Evolutionary conservation across 768 basidiomycete species (phyloP), one percentile per base, ranked within the genome.

Genomic region (Russula emetica): DNA sequence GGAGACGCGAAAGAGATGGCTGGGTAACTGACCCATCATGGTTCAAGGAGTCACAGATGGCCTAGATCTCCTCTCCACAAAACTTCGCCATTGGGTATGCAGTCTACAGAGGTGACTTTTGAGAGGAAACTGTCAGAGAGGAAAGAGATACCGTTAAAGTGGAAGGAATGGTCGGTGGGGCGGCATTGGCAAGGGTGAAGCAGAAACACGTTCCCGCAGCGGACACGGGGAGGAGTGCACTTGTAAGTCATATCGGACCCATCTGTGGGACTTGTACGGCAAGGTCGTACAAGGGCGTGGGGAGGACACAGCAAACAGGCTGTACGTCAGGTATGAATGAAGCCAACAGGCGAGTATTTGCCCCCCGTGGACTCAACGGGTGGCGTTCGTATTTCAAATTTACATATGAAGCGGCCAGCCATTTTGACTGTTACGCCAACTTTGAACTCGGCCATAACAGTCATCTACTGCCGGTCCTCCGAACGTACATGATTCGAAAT

Each of bases 311-410:
- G 55, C 40, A 58, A 57, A 55, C 55, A 45, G 56, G 55, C 32
- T 26, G 52, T 28, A 45, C 50, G 18, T 38, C 40, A 30, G 53
- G 34, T 47, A 38, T 47, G 44, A 45, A 26, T 51, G 13, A 57
- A 32, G 50, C 53, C 30, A 36, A 53, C 32, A 54, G 34, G 53
- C 20, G n/a, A 5, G 20, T n/a, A n/a, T 53, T 32, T 47, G 55
- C n/a, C 51, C 24, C 36, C 32, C 55, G 49, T 47, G 36, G 49
- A n/a, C 49, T n/a, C 38, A 5, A 63, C 49, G 18, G 36, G 40
- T 47, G 45, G 44, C 53, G 47, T 40, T 30, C 0, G 36, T 36
- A 64, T 64, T 64, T 64, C 59, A 64, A 64, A 64, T 64, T 55
- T 7, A 34, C 11, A 22, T 45, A 10, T 45, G 44, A 45, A 44